A percentile compares a stretch with the other conserved stretches of the same genome.
Conservation (phyloP, 2,329 filamentous ascomycete species). For the Madurella fahalii region DNA sequence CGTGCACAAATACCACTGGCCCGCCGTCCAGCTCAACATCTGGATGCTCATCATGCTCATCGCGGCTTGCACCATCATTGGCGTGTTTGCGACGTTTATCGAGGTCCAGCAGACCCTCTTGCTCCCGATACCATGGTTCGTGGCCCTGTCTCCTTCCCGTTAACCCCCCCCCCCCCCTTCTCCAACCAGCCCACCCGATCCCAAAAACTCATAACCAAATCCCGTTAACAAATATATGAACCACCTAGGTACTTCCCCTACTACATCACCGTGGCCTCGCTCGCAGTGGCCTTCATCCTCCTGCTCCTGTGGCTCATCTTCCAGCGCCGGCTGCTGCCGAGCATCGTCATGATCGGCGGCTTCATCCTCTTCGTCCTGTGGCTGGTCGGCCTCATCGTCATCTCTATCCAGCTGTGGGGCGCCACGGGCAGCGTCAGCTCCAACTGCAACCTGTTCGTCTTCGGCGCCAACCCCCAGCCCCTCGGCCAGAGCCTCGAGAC, state of each 20-base stretch:
- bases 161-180: background rate
- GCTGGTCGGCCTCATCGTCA: constrained; percentile 60
- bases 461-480: constrained; percentile 39
- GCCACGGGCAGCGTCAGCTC: constrained; percentile 54
- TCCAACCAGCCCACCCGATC: background rate
- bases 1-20: constrained; percentile 63
- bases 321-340: constrained; percentile 56
- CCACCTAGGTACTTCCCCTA: constrained; percentile 61
- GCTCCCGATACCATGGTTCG: constrained; percentile 58
- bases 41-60: constrained; percentile 65
- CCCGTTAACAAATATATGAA: too few species aligned
- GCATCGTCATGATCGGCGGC: constrained; percentile 59
- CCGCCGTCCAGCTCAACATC: constrained; percentile 61
- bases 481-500: constrained; percentile 51
- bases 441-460: constrained; percentile 58
- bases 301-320: constrained; percentile 61
- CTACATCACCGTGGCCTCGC: constrained; percentile 54
- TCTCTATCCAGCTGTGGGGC: constrained; percentile 61
- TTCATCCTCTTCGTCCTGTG: constrained; percentile 66
- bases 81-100: constrained; percentile 58
- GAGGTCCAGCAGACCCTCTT: constrained; percentile 53
- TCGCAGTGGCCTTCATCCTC: constrained; percentile 64
- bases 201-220: too few species aligned
- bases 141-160: constrained; percentile 10
- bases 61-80: constrained; percentile 55